Evolutionary conservation across 768 basidiomycete genomes (phyloP).

Genomic region (Russula earlei): DNA sequence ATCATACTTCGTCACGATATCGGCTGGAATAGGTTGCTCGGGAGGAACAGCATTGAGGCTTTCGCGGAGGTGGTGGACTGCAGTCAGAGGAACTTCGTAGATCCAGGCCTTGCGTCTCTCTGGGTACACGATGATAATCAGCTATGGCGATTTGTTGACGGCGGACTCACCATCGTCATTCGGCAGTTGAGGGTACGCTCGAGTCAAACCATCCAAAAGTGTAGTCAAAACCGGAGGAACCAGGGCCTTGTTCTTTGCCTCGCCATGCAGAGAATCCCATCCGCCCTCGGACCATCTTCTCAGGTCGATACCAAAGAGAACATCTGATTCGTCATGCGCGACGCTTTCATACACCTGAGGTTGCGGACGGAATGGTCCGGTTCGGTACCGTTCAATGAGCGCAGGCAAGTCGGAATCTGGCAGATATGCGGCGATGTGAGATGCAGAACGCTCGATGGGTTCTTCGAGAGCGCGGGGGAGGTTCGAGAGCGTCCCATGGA

Average conservation of each 20-base stretch:
- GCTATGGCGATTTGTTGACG: neutral
- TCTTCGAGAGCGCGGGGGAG: conserved; percentile 59
- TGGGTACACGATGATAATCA: conserved; percentile 22
- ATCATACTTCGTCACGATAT: conserved; percentile 68
- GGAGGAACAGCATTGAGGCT: conserved; percentile 64
- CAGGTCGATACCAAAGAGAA: conserved; percentile 86
- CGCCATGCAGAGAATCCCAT: conserved; percentile 45
- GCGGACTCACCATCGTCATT: conserved; percentile 50
- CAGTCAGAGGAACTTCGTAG: conserved; percentile 82
- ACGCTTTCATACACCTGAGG: conserved; percentile 84
- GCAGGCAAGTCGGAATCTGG: conserved; percentile 82
- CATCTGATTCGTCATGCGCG: conserved; percentile 73
- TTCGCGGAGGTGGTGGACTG: conserved; percentile 80
- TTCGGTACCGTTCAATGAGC: conserved; percentile 86
- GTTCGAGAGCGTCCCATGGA: conserved; percentile 69
- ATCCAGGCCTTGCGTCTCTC: conserved; percentile 91
- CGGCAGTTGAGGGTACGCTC: conserved; percentile 51
- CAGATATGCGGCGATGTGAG: conserved; percentile 74
- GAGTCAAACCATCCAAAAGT: conserved; percentile 52
- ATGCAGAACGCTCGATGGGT: conserved; percentile 58
- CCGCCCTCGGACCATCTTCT: conserved; percentile 85
- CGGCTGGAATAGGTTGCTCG: conserved; percentile 37
- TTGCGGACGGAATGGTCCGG: conserved; percentile 83
- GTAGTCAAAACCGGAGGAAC: conserved; percentile 69
- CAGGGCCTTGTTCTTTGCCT: conserved; percentile 48